Conservation (phyloP, 208 protist genomes). For the Trypanosoma vivax region DNA sequence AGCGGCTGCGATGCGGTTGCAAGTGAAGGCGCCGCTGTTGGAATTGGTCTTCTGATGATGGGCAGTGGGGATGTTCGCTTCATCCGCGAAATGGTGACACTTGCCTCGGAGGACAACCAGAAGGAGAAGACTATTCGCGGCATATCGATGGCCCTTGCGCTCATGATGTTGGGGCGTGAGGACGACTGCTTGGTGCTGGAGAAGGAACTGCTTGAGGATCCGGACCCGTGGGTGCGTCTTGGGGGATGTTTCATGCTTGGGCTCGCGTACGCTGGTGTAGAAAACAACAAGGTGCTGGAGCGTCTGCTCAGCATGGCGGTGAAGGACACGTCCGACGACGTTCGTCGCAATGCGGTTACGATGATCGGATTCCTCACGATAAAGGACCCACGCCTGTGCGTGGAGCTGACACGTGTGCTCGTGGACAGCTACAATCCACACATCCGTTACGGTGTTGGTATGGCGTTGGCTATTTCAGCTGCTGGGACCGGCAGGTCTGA, state of each 20-base stretch:
- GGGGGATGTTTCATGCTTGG: slow-evolving; percentile 96
- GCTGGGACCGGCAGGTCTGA: slow-evolving; percentile 93
- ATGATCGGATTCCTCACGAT: slow-evolving; percentile 98
- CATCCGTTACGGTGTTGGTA: slow-evolving; percentile 96
- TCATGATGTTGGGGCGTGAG: slow-evolving; percentile 96
- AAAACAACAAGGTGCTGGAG: slow-evolving; percentile 92
- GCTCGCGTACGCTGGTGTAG: slow-evolving; percentile 96
- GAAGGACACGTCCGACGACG: slow-evolving; percentile 97
- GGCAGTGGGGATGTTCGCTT: slow-evolving; percentile 87
- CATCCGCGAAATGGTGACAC: slow-evolving; percentile 90
- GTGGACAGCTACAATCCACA: slow-evolving; percentile 98
- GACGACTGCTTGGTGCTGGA: slow-evolving; percentile 91
- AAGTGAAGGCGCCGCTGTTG: slow-evolving; percentile 97
- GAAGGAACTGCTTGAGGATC: slow-evolving; percentile 89
- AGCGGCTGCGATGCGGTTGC: slow-evolving; percentile 94
- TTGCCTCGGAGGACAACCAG: slow-evolving; percentile 93
- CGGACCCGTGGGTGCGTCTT: slow-evolving; percentile 96
- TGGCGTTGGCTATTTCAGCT: slow-evolving; percentile 97
- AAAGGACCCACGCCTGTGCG: slow-evolving; percentile 90
- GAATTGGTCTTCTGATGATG: slow-evolving; percentile 97
- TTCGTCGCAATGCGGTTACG: slow-evolving; percentile 96
- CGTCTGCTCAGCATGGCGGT: slow-evolving; percentile 96
- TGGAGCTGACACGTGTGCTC: slow-evolving; percentile 73
- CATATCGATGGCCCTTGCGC: slow-evolving; percentile 93
- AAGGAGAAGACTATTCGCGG: slow-evolving; percentile 99